Conservation (phyloP, 257 asterid species). For the Eucommia ulmoides region DNA sequence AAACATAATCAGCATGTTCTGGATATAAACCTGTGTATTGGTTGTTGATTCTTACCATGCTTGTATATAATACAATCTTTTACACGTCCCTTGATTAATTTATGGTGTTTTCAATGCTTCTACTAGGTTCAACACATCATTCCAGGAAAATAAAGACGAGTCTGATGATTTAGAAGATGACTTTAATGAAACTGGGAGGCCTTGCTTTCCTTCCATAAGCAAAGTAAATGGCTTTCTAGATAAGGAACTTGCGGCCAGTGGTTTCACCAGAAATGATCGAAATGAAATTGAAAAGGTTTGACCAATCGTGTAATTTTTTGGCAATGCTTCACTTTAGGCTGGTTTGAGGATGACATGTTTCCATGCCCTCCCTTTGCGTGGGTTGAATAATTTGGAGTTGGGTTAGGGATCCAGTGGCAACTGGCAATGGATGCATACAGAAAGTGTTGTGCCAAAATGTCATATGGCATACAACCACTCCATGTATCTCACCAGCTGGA, state of each 20-base stretch:
- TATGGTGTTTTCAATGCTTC: too few species aligned
- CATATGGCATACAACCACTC: not conserved
- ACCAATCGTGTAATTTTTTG: conserved; percentile 5
- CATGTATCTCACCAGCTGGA: not conserved
- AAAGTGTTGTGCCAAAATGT: too few species aligned
- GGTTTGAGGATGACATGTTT: not conserved
- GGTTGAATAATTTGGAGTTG: not conserved
- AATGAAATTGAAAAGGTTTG: conserved; percentile 68
- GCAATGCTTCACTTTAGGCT: too few species aligned
- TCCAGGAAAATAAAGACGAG: conserved; percentile 42
- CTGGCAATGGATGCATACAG: not conserved
- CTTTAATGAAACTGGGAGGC: conserved; percentile 41
- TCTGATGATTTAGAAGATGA: conserved; percentile 39
- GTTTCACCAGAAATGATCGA: conserved; percentile 83
- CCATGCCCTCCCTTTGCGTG: not conserved
- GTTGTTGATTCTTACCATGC: too few species aligned
- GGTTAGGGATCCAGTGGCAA: not conserved
- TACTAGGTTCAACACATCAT: conserved; percentile 69
- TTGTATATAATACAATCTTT: too few species aligned
- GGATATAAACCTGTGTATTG: too few species aligned
- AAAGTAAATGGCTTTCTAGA: conserved; percentile 70
- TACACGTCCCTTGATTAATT: too few species aligned
- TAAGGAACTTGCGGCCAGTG: conserved; percentile 95
- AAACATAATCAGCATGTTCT: too few species aligned
- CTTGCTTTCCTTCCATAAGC: conserved; percentile 53